phyloP scores from a whole-genome alignment of 371 early-diverging fungal species.

The Mortierella sp. region DNA sequence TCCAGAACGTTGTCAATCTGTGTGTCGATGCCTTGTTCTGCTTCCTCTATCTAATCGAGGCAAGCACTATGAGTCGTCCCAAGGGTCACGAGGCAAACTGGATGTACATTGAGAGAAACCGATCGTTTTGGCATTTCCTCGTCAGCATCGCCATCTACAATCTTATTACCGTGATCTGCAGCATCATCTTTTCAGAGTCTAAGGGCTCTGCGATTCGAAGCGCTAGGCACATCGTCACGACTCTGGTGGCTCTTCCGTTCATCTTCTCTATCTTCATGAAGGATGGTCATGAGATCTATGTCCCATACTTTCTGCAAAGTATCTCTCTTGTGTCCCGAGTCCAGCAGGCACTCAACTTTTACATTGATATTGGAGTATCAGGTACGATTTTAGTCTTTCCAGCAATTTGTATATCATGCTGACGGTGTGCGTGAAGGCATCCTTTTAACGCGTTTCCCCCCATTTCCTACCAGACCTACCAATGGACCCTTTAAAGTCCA shows the following conservation, averaged over 20 bases:
- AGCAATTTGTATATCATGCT: not conserved
- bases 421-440: not conserved
- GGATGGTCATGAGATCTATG: conserved; percentile 66
- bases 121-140: conserved; percentile 34
- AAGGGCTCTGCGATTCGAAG: conserved; percentile 34
- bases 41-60: conserved; percentile 71
- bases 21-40: conserved; percentile 71
- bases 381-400: conserved; percentile 17
- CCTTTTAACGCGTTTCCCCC: not conserved
- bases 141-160: conserved; percentile 46
- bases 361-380: conserved; percentile 61
- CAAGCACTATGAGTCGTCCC: conserved; percentile 59
- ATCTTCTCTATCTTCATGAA: conserved; percentile 30
- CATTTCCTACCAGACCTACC: conserved; percentile 52
- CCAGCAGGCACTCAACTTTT: conserved; percentile 70
- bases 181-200: conserved; percentile 57
- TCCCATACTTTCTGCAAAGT: conserved; percentile 73
- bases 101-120: conserved; percentile 34
- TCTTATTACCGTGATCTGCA: conserved; percentile 27
- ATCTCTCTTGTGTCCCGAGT: conserved; percentile 66
- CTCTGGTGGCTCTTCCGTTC: conserved; percentile 37
- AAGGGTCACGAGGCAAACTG: conserved; percentile 33
- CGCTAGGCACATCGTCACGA: conserved; percentile 23
- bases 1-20: conserved; percentile 66
- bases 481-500: conserved; percentile 68